These are phyloP conservation scores for Fraxinus sp. DNA, from an alignment of 305 asterid genomes.

Conservation along the genomic window DNA sequence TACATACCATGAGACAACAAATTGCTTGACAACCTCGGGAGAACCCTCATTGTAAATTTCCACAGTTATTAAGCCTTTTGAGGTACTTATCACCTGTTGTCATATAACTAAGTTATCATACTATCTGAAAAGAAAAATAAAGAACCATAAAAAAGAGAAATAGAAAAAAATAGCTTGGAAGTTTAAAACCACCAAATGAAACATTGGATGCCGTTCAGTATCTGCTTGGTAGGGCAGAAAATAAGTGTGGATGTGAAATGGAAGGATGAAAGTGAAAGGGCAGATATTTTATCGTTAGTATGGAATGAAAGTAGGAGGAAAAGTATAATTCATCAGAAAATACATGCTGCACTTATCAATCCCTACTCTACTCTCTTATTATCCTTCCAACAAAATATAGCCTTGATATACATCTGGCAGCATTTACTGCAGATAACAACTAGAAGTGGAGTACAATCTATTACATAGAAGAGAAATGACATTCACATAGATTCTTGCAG, in stretches of 20 bases:
- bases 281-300: not conserved
- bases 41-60: conserved; percentile 89
- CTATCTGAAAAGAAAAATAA: conserved; percentile 2
- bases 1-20: conserved; percentile 64
- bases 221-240: not conserved
- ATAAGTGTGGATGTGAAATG: not conserved
- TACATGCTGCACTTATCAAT: not conserved
- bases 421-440: conserved; percentile 3
- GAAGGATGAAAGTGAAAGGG: conserved; percentile 3
- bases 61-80: conserved; percentile 76
- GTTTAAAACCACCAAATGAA: conserved; percentile 16
- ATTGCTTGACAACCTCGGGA: conserved; percentile 66
- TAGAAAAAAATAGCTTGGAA: conserved; percentile 10
- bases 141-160: conserved; percentile 8
- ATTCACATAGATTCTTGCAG: not conserved
- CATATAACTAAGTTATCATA: conserved; percentile 12
- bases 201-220: not conserved
- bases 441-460: not conserved
- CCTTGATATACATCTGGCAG: not conserved
- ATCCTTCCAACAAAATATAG: not conserved
- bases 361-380: not conserved
- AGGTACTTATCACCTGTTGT: conserved; percentile 68
- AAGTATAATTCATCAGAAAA: not conserved
- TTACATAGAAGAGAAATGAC: not conserved
- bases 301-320: conserved; percentile 2